Evolutionary conservation across 352 stramenopile genomes (phyloP).

Genomic region (Thalassiosira sp.): DNA sequence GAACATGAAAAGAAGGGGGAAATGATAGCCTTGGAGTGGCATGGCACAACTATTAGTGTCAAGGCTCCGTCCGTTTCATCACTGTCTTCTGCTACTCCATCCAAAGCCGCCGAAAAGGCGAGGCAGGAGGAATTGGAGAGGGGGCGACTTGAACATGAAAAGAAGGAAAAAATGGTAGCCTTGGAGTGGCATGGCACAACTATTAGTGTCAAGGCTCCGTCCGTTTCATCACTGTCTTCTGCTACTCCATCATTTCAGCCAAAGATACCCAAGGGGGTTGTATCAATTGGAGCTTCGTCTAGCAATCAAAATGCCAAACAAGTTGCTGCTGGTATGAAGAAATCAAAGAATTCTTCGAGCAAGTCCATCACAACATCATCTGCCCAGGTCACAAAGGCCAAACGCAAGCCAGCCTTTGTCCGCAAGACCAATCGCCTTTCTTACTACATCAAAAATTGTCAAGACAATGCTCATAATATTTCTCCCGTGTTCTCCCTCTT

Average conservation of each 20-base stretch:
- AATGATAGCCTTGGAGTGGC: not conserved
- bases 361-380: not conserved
- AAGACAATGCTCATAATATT: not conserved
- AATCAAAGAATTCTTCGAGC: not conserved
- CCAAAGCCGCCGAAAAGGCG: not conserved
- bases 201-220: not conserved
- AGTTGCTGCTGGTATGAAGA: too few relatives aligned
- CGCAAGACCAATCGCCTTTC: constrained; percentile 11
- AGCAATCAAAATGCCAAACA: too few relatives aligned
- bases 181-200: not conserved
- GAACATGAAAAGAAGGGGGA: constrained; percentile 9
- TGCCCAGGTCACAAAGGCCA: too few relatives aligned
- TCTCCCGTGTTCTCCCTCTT: constrained; percentile 19
- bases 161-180: not conserved
- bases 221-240: not conserved
- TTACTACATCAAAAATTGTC: constrained; percentile 15
- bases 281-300: too few relatives aligned
- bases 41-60: not conserved
- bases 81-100: too few relatives aligned
- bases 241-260: not conserved
- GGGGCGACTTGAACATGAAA: constrained; percentile 1
- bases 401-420: not conserved
- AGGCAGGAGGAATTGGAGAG: constrained; percentile 11
- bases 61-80: not conserved
- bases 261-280: constrained; percentile 9